Percentiles rank a stretch among this genome's conserved stretches.
These are phyloP conservation scores for Porphyridium purpureum DNA, from an alignment of 23 red algal species.

Conservation along the genomic window DNA sequence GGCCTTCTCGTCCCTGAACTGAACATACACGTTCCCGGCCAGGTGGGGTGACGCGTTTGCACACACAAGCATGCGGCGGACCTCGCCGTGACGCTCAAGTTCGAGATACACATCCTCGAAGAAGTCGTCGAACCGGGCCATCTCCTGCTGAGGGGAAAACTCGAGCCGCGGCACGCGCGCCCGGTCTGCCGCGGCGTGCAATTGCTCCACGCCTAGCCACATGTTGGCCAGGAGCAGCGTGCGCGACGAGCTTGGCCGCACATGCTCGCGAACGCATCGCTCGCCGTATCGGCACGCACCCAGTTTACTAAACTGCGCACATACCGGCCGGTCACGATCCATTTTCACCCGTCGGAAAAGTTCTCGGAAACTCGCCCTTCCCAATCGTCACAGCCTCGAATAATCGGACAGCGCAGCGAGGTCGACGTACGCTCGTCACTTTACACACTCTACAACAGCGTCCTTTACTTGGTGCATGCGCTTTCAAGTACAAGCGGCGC, in stretches of 20 bases:
- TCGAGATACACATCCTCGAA: slow-evolving; percentile 49
- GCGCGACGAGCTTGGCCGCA: slow-evolving; percentile 49
- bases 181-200: slow-evolving; percentile 21
- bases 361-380: no score
- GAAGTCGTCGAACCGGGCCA: slow-evolving; percentile 64
- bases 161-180: slow-evolving; percentile 24
- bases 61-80: slow-evolving; percentile 57
- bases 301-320: slow-evolving; percentile 73
- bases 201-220: slow-evolving; percentile 39
- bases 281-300: slow-evolving; percentile 80
- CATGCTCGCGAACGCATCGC: slow-evolving; percentile 59
- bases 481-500: no score
- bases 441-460: no score
- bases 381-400: no score
- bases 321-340: slow-evolving; percentile 52
- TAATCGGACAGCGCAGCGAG: no score
- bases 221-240: slow-evolving; percentile 68
- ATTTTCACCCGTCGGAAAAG: no score
- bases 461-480: no score
- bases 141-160: slow-evolving; percentile 25
- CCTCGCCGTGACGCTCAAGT: slow-evolving; percentile 28
- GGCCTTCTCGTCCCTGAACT: slow-evolving; percentile 50
- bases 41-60: slow-evolving; percentile 57
- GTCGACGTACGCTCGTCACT: no score
- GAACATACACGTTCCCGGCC: slow-evolving; percentile 60